A percentile compares a stretch with the other conserved stretches of the same genome.
phyloP scores from a whole-genome alignment of 2,329 filamentous ascomycete genomes.

The Exserohilum turcica region DNA sequence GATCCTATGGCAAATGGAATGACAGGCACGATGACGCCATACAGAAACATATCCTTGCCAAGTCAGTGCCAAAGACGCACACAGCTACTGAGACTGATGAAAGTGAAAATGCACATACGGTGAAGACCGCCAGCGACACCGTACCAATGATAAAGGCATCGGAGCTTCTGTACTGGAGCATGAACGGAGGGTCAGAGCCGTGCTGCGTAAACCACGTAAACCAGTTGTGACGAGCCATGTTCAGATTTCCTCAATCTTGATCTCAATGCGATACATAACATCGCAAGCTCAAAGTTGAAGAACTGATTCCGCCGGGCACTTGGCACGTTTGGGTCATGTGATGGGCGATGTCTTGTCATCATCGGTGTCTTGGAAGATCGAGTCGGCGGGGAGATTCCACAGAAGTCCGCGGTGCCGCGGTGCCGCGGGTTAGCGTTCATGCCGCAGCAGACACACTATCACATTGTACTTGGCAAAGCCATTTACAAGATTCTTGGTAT shows the following conservation, averaged over 20 bases:
- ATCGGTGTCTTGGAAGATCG: no score
- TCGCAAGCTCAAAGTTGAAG: neutral
- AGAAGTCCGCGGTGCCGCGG: neutral
- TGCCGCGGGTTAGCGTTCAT: neutral
- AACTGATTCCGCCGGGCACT: no score
- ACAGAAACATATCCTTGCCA: conserved; percentile 64
- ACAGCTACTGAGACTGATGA: neutral
- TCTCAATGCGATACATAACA: neutral
- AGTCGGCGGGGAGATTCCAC: neutral
- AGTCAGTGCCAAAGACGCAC: conserved; percentile 1
- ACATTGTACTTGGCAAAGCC: no score
- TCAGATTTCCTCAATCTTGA: neutral
- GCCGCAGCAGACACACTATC: neutral
- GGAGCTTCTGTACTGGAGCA: conserved; percentile 42
- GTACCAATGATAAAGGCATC: conserved; percentile 44
- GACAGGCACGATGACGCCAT: conserved; percentile 71
- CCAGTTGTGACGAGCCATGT: conserved; percentile 32
- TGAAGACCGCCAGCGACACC: conserved; percentile 45
- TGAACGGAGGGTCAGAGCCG: conserved; percentile 34
- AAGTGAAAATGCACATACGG: conserved; percentile 25
- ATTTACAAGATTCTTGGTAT: no score
- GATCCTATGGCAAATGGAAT: conserved; percentile 69
- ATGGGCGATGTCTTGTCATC: no score
- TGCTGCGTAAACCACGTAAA: conserved; percentile 38
- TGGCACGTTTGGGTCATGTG: neutral